These are phyloP conservation scores for Colletotrichum costaricense DNA, from an alignment of 2,329 filamentous ascomycete species.

Conservation along the genomic window DNA sequence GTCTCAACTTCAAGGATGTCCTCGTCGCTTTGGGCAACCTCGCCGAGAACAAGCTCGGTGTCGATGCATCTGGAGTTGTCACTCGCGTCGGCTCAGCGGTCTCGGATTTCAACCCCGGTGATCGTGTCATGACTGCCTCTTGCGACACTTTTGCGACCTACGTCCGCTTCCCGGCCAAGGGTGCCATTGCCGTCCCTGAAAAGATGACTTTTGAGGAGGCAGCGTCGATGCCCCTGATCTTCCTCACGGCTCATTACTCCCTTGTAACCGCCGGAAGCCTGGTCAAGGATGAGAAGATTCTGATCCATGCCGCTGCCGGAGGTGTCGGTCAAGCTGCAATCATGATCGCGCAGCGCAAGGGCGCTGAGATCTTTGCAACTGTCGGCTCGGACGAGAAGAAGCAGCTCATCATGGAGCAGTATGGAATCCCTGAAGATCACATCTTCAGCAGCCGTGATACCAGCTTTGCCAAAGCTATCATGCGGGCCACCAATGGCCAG, in stretches of 20 bases:
- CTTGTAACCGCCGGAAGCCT: conserved; percentile 44
- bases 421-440: conserved; percentile 41
- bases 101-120: conserved; percentile 43
- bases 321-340: conserved; percentile 54
- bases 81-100: conserved; percentile 45
- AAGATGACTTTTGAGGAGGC: conserved; percentile 51
- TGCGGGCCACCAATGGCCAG: conserved; percentile 40
- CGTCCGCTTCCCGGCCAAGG: conserved; percentile 36
- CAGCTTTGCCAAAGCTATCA: conserved; percentile 45
- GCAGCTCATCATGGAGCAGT: conserved; percentile 41
- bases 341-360: conserved; percentile 49
- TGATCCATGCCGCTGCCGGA: conserved; percentile 53
- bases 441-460: conserved; percentile 43
- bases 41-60: conserved; percentile 39
- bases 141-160: conserved; percentile 39
- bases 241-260: conserved; percentile 44
- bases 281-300: conserved; percentile 48
- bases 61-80: conserved; percentile 48
- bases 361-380: conserved; percentile 55
- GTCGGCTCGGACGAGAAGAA: conserved; percentile 46
- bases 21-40: conserved; percentile 43
- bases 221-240: conserved; percentile 45
- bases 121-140: conserved; percentile 41
- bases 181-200: conserved; percentile 49
- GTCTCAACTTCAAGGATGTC: conserved; percentile 43